Base-by-base conservation (phyloP, 2,329 filamentous ascomycete genomes). In the Ophiostoma perfectum region DNA sequence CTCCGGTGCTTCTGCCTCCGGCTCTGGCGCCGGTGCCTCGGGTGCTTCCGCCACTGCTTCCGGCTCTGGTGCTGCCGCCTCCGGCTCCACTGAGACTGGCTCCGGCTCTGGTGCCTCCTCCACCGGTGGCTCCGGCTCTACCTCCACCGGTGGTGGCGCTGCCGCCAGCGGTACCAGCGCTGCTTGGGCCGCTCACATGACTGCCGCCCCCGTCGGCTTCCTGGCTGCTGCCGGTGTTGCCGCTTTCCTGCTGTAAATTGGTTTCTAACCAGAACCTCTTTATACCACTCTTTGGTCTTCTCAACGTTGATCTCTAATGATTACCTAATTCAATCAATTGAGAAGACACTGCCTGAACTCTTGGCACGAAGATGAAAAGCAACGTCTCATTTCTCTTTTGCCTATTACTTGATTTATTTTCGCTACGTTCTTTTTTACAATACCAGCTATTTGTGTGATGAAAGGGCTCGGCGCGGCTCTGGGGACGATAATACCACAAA, bases 141-240 rank as follows among this genome's bases (percentile, higher is more conserved):
- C 65, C 5, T 16, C 42, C 16, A 18, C 60, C 9, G 70, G 71
- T 27, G 71, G 64, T 36, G 49, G 49, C 52, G 14, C 45, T 7
- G 45, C 66, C 63, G 41, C 63, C 39, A 52, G 58, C 60, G 27
- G 62, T 5, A 66, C 55, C 44, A 18, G 64, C 36, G 18, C 64
- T 45, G 73, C 64, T 11, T 47, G 62, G 67, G 68, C 49, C 44
- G 64, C 69, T 62, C 77, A 80, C 69, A 76, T 77, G 73, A 83
- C 82, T 65, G 80, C 78, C 68, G 81, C 79, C 49, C 81, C 82
- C 36, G 73, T 72, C 41, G 83, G 81, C 68, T 71, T 84, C 65
- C 70, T 84, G 55, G 82, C 81, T 66, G 82, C 80, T 36, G 82
- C 81, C 27, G 83, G 82, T 74, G 70, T 84, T 63, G 82, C 81